These are phyloP conservation scores for Mortierella sp. DNA, from an alignment of 371 early-diverging fungal genomes.

Conservation along the genomic window DNA sequence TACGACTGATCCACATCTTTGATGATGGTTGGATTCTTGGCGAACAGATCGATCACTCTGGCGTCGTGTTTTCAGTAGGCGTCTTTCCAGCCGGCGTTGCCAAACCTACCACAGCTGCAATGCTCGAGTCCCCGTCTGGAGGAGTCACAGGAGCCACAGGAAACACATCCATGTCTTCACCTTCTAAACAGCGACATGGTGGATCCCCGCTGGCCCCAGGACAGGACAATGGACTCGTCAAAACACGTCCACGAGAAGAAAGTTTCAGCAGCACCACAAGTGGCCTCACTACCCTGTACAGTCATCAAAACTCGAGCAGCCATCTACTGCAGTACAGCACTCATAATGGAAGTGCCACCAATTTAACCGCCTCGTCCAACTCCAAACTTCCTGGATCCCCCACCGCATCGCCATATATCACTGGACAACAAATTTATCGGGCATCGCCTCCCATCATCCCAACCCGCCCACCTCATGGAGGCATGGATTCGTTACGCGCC, in stretches of 20 bases:
- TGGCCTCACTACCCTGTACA: conserved; percentile 46
- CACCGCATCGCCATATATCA: conserved; percentile 19
- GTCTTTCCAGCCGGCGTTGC: conserved; percentile 29
- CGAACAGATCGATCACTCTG: conserved; percentile 49
- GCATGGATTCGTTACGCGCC: conserved; percentile 21
- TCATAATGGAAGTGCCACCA: conserved; percentile 26
- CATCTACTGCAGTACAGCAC: conserved; percentile 28
- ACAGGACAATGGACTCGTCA: conserved; percentile 30
- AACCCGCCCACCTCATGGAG: conserved; percentile 35
- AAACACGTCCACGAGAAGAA: conserved; percentile 40
- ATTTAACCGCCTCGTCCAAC: conserved; percentile 25
- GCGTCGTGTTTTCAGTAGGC: conserved; percentile 26
- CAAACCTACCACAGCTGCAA: conserved; percentile 33
- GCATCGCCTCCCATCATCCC: conserved; percentile 38
- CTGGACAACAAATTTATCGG: conserved; percentile 38
- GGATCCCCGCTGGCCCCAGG: conserved; percentile 33
- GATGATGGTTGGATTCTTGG: conserved; percentile 52
- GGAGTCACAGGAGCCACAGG: conserved; percentile 20
- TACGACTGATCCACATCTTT: conserved; percentile 45
- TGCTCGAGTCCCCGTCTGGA: conserved; percentile 15
- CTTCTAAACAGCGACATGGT: conserved; percentile 34
- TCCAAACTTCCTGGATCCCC: conserved; percentile 47
- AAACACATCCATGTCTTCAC: conserved; percentile 19
- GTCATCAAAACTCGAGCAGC: conserved; percentile 41
- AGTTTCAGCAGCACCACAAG: conserved; percentile 30